Percentiles rank a stretch among this genome's conserved stretches.
Conservation (phyloP, 2,329 filamentous ascomycete species). For the Ramularia endophylla region DNA sequence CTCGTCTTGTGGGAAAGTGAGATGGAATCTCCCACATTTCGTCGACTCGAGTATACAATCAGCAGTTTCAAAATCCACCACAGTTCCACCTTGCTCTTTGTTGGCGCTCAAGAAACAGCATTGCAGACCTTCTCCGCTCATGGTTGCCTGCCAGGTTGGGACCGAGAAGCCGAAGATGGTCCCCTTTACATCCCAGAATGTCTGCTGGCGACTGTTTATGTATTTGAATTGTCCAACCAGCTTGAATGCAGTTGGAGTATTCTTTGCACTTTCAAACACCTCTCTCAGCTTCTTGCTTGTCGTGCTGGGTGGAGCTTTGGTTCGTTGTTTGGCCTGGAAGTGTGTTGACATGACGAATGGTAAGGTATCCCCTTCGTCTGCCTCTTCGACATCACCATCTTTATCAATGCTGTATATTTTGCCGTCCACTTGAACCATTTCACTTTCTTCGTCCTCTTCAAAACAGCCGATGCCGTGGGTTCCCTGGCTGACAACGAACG, state of each 20-base stretch:
- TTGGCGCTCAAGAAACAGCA: conserved; percentile 32
- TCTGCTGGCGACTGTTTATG: conserved; percentile 28
- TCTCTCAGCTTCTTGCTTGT: conserved; percentile 22
- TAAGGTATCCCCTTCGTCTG: conserved; percentile 30
- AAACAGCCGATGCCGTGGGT: conserved; percentile 40
- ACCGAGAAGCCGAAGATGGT: conserved; percentile 37
- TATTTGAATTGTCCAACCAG: conserved; percentile 33
- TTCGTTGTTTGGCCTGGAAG: conserved; percentile 33
- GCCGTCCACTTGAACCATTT: conserved; percentile 33
- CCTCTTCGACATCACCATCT: conserved; percentile 28
- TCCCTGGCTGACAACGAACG: conserved; percentile 37
- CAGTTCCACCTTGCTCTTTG: conserved; percentile 31
- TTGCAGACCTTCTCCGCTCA: conserved; percentile 36
- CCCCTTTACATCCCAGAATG: conserved; percentile 30
- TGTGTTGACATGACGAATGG: conserved; percentile 39
- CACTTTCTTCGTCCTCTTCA: conserved; percentile 25
- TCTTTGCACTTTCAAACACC: conserved; percentile 28
- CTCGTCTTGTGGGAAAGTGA: conserved; percentile 38
- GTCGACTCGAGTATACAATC: conserved; percentile 33
- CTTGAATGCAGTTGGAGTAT: conserved; percentile 38
- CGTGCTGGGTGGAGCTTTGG: conserved; percentile 23
- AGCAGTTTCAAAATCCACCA: conserved; percentile 34
- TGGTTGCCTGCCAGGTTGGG: conserved; percentile 36
- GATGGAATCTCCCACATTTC: conserved; percentile 38
- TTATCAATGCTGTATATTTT: conserved; percentile 30